Base-by-base conservation (phyloP, 2,329 filamentous ascomycete genomes). In the Fonsecaea multimorphosa region DNA sequence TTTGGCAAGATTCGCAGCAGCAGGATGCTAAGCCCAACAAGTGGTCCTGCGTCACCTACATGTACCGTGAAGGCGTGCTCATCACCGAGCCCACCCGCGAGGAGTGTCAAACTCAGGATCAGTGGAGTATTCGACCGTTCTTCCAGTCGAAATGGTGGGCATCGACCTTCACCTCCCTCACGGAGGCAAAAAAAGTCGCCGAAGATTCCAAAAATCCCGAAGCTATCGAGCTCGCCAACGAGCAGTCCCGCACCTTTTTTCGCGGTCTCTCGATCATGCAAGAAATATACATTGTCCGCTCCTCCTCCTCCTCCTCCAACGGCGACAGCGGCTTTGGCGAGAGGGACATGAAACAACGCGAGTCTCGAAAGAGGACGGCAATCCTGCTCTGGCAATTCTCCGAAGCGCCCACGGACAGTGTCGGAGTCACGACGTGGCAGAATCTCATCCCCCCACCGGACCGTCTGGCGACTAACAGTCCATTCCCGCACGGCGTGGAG, bases 71-170 rank as follows among this genome's bases (percentile, higher is more conserved):
- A 27, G 75, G 78, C 1, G 72, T 73, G 29, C 73, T 71, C 24
- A 63, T 77, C 54, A 52, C 58, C 9, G 58, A 65, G 12, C 61
- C 65, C 9, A 74, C 70, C 7, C 72, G 76, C 32, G 74, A 78
- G 31, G 73, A 76, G 31, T 70, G 68, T 52, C 63, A 63, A 12
- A 44, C 59, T 8, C 56, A 54, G 9, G 61, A 64, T 27, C 46
- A 61, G 19, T 77, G 78, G n/a, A 78, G 77, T 65, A 73, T 82
- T 59, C 77, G 76, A 64, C 78, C 79, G 22, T 74, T 77, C 2
- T 80, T 82, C 49, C 79, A 80, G 65, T 80, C 79, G 14, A 73
- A 72, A 12, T 82, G 80, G 79, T 83, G 81, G 81, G 80, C 76
- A 14, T 74, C 73, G 32, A 67, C 76, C 24, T 81, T 83, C 72